These are phyloP conservation scores for Pythium periplocum DNA, from an alignment of 352 stramenopile species.

Conservation along the genomic window DNA sequence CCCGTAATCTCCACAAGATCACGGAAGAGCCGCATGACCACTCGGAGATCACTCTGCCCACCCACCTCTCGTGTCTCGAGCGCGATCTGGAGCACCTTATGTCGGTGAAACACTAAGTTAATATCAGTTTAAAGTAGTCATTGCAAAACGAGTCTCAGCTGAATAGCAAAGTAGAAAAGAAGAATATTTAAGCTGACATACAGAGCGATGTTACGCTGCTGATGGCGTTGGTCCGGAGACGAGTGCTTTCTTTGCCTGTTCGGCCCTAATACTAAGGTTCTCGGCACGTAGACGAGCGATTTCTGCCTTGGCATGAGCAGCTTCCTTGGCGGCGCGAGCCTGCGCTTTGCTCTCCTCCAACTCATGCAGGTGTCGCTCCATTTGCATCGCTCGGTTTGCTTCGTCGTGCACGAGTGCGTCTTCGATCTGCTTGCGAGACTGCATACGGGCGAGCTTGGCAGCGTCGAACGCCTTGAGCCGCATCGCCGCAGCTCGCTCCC, in stretches of 20 bases:
- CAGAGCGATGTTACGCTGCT: no score
- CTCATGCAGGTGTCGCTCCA: conserved; percentile 35
- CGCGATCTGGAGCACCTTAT: conserved; percentile 21
- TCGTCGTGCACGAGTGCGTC: conserved; percentile 58
- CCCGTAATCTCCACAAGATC: conserved; percentile 8
- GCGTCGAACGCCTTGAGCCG: conserved; percentile 57
- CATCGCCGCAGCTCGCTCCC: conserved; percentile 58
- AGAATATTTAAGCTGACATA: no score
- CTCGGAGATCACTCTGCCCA: conserved; percentile 6
- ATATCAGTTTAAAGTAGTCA: no score
- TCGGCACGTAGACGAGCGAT: conserved; percentile 53
- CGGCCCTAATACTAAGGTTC: conserved; percentile 41
- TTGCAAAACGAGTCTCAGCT: no score
- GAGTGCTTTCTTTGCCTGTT: conserved; percentile 23
- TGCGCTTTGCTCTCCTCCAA: conserved; percentile 45
- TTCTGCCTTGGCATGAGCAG: conserved; percentile 39
- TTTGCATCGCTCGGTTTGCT: conserved; percentile 31
- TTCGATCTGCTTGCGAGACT: conserved; percentile 65
- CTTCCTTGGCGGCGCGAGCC: conserved; percentile 38
- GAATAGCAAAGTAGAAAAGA: no score
- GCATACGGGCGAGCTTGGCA: conserved; percentile 53
- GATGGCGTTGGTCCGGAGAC: no score
- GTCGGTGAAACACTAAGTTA: conserved; percentile 1
- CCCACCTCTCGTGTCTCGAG: conserved; percentile 45
- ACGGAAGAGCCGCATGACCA: conserved; percentile 15